Evolutionary conservation across 495 filamentous ascomycete species (phyloP), one percentile per base, ranked within the genome.

Genomic region (Bryoglossum gracile): DNA sequence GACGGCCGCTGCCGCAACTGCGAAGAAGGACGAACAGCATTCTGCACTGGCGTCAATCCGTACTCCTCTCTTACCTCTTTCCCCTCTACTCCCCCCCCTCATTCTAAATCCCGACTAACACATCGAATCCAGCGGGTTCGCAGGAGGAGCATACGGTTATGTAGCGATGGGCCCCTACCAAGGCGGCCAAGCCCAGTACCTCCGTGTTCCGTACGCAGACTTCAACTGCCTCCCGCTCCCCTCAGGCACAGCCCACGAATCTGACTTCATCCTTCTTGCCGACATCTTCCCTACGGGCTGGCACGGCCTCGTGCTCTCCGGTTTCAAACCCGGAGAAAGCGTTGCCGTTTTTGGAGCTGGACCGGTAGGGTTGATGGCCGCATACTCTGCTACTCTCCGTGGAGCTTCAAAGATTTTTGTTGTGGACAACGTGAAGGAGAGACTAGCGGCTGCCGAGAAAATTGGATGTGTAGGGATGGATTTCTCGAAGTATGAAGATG

Each of bases 281-380:
- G 76, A 82, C 51, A 78, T 82, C 45, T 82, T 80, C 57, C 73
- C 77, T 1, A 81, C 77, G 2, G 78, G 75, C 25, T 82, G 78
- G 77, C 74, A 78, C 46, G 76, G 73, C 13, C 55, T 82, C 30
- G 66, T 66, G 11, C 70, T 78, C 32, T 69, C 71, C 8, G 72
- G 74, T 14, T 81, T 81, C 63, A 37, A 66, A 40, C 59, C 75
- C 4, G 75, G 78, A 9, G 77, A 82, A 39, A 69, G 57, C 19
- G 68, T 80, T 22, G 77, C 74, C 0, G 69, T 80, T 5, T 70
- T 70, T 46, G 68, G 68, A 5, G 64, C 65, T 25, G 58, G 73
- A 9, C 77, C 76, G 0, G 74, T 81, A 1, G 77, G 77, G 0
- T 58, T 81, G 1, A 74, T 81, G 70, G 70, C 72, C 1, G 77